phyloP scores from a whole-genome alignment of 352 stramenopile species.

The Aphanomyces euteiches region DNA sequence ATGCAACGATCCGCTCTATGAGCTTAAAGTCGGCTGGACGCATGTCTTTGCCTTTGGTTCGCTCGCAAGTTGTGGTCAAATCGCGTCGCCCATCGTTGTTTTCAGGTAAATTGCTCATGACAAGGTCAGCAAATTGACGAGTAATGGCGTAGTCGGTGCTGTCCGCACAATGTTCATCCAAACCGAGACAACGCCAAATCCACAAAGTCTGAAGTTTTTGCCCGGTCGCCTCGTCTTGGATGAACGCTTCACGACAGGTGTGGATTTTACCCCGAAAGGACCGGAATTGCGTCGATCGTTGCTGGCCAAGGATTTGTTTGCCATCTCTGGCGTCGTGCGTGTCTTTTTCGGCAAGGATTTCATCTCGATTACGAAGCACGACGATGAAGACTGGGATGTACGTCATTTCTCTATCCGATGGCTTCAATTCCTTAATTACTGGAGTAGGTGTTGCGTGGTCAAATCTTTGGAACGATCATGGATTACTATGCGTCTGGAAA shows the following conservation, averaged over 20 bases:
- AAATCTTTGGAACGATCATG: constrained; percentile 98
- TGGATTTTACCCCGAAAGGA: constrained; percentile 80
- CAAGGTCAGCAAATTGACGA: not conserved
- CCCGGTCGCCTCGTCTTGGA: constrained; percentile 88
- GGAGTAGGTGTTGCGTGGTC: constrained; percentile 65
- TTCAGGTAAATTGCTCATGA: not conserved
- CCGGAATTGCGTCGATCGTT: constrained; percentile 89
- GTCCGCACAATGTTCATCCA: constrained; percentile 96
- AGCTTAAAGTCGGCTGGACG: no score
- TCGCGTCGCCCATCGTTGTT: not conserved
- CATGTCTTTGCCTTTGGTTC: constrained; percentile 1
- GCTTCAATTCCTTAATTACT: not conserved
- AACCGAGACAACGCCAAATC: constrained; percentile 97
- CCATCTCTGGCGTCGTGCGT: constrained; percentile 93
- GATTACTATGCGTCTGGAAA: constrained; percentile 93
- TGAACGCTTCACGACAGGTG: constrained; percentile 81
- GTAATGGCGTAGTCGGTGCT: constrained; percentile 29
- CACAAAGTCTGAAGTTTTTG: constrained; percentile 97
- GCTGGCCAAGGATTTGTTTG: constrained; percentile 95
- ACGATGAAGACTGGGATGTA: constrained; percentile 89
- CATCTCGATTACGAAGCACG: constrained; percentile 97
- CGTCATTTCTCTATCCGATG: constrained; percentile 32
- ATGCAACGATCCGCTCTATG: no score
- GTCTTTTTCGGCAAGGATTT: constrained; percentile 98
- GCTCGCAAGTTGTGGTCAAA: not conserved